Base-by-base conservation (phyloP, 2,329 filamentous ascomycete species). In the Torrubiella hemipterigena region DNA sequence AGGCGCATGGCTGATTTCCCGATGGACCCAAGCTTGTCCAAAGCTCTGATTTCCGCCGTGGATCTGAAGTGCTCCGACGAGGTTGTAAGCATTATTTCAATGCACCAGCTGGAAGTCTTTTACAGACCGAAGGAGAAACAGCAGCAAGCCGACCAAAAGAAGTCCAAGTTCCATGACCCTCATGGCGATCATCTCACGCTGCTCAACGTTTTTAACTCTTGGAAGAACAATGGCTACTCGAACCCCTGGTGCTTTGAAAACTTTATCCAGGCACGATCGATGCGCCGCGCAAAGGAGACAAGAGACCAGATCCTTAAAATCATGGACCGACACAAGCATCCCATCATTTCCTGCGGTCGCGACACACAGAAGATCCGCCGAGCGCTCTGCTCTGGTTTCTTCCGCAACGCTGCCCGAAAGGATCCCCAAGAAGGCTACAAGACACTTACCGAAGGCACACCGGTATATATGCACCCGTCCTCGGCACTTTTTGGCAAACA, bases 1-100 rank as follows among this genome's bases (percentile, higher is more conserved):
- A 76, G 91, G 27, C 93, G 95, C 54, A 96, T 98, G 89, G 87
- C 91, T 9, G 89, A 98, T 49, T 96, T 96, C 54, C 91, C 91
- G 1, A 96, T 96, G 85, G 87, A 96, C 35, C 91, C 91, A 0
- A 77, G 84, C 1, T 68, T 96, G 1, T 83, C 87, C 32, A 98
- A 96, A 54, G 78, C 85, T 0, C 69, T 98, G 2, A 93, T 98
- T 39, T 80, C 77, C 9, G 84, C 84, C 0, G 82, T 93, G 3
- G 83, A 94, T 28, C 71, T 93, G 42, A 72, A 79, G 17, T 98
- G 93, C 56, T 87, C 84, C 0, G 91, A 98, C 17, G 91, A 98
- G 56, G 77, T 96, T 47, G 74, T 98, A 17, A 89, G 75, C 40
- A 95, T 98, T 37, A 86, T 98, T 3, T 82, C 86, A 26, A 93